Evolutionary conservation across 73 alveolate genomes (phyloP), one percentile per base, ranked within the genome.

Genomic region (Paramecium sexaurelia): DNA sequence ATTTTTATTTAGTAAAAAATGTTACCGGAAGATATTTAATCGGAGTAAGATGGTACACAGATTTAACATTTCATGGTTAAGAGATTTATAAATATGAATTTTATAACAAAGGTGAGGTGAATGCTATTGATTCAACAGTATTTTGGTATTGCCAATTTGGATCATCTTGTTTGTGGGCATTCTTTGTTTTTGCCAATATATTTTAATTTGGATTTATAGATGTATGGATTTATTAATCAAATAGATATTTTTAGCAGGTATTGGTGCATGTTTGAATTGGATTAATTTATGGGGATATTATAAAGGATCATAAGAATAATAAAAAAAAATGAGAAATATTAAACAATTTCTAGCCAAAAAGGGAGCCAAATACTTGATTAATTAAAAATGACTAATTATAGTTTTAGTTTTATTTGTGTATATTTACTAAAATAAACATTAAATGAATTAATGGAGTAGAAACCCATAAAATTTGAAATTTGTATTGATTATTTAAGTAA

Each of bases 201-300:
- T 29, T 78, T 11, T 24, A 32, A 39, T 78, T 78, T 78, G 75
- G 90, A 20, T 13, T 78, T 11, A 41, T 78, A 78, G 90, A 78
- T 78, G 73, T 78, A 78, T 22, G 5, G 15, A 5, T 22, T 19
- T 37, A 39, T 10, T 36, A 32, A 15, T 24, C 19, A 39, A 24
- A 22, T 41, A 78, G 90, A 78, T 78, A 13, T 11, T 78, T 9
- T 78, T 78, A 15, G 55, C 75, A 40, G 41, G 61, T 5, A 24
- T 78, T 78, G 90, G 90, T 11, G 75, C 75, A 17, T 29, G 47
- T 43, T 41, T 78, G 51, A 78, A 39, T 45, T 78, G 90, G 68
- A 78, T 41, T 40, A 40, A 78, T 78, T 78, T 45, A 78, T 78
- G 75, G 75, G 88, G 55, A 5, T 41, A 13, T 20, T 78, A 78